A percentile compares a stretch with the other conserved stretches of the same genome.
Conservation (phyloP, 2,329 filamentous ascomycete genomes). For the Epicoccum sorghinum region DNA sequence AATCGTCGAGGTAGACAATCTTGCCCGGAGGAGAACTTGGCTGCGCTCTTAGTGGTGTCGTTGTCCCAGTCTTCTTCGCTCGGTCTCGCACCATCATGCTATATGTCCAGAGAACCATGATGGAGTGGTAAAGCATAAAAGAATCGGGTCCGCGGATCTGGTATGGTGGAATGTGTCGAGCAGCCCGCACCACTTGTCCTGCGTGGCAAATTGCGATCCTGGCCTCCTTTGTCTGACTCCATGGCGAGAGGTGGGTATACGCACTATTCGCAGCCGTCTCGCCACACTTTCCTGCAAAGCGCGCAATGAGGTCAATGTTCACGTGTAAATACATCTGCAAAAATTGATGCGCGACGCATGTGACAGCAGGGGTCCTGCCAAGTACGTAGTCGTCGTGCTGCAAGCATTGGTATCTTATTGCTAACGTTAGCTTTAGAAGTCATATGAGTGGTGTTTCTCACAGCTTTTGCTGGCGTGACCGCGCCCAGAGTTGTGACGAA, state of each 20-base stretch:
- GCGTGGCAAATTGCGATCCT: slow-evolving; percentile 27
- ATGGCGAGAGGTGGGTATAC: slow-evolving; percentile 63
- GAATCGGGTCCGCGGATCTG: slow-evolving; percentile 27
- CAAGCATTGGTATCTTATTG: slow-evolving; percentile 53
- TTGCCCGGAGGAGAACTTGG: background rate
- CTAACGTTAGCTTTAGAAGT: slow-evolving; percentile 54
- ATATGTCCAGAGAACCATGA: slow-evolving; percentile 35
- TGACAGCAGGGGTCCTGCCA: slow-evolving; percentile 13
- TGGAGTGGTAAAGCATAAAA: slow-evolving; percentile 27
- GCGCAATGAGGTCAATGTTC: slow-evolving; percentile 66
- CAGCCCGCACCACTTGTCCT: slow-evolving; percentile 25
- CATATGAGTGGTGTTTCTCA: background rate
- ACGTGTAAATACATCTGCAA: slow-evolving; percentile 68
- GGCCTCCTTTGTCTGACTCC: slow-evolving; percentile 46
- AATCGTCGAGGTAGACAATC: slow-evolving; percentile 19
- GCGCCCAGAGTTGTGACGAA: slow-evolving; percentile 27
- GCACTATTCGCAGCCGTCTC: slow-evolving; percentile 66
- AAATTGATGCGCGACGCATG: slow-evolving; percentile 52
- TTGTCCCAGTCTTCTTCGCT: slow-evolving; percentile 20
- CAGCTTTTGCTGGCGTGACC: slow-evolving; percentile 23
- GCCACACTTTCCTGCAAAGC: slow-evolving; percentile 69
- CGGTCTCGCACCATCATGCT: slow-evolving; percentile 29
- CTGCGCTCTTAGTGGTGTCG: slow-evolving; percentile 8
- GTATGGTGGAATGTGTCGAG: slow-evolving; percentile 22
- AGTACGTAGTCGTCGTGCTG: slow-evolving; percentile 54